Percentiles rank a stretch among this genome's conserved stretches.
phyloP scores from a whole-genome alignment of 345 rosid species.

The Bretschneidera sinensis region DNA sequence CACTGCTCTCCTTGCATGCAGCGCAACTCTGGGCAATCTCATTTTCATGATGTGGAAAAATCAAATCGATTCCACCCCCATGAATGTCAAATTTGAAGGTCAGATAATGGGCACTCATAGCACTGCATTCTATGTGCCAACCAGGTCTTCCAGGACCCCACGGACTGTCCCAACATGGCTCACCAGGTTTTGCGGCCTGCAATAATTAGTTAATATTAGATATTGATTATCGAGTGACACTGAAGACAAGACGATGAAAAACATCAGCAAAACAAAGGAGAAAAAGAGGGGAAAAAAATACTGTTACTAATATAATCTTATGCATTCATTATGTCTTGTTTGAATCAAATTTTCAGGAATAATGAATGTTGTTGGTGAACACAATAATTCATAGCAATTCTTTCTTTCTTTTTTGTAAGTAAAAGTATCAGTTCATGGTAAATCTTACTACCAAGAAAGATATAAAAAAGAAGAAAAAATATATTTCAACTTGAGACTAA shows the following conservation, averaged over 20 bases:
- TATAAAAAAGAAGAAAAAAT: too few relatives aligned
- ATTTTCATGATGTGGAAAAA: constrained; percentile 85
- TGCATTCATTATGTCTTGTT: too few relatives aligned
- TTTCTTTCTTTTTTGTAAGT: too few relatives aligned
- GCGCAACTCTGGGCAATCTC: constrained; percentile 87
- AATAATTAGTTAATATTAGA: constrained; percentile 13
- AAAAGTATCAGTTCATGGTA: neutral
- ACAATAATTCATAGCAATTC: neutral
- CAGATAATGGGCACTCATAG: constrained; percentile 83
- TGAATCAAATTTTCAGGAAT: neutral
- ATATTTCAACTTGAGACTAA: constrained; percentile 15
- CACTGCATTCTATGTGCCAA: constrained; percentile 99
- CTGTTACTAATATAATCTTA: neutral
- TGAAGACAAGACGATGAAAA: too few relatives aligned
- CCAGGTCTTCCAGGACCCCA: constrained; percentile 98
- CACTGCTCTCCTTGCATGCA: constrained; percentile 52
- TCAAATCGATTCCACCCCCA: constrained; percentile 80
- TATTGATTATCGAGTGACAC: neutral
- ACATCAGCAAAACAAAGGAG: too few relatives aligned
- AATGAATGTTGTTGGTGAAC: neutral
- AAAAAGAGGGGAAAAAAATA: too few relatives aligned
- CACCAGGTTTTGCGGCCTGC: constrained; percentile 90
- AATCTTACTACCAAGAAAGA: neutral
- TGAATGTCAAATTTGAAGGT: constrained; percentile 71
- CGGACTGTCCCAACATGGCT: constrained; percentile 83